Evolutionary conservation across 2,329 filamentous ascomycete genomes (phyloP).

Genomic region (Madurella fahalii): DNA sequence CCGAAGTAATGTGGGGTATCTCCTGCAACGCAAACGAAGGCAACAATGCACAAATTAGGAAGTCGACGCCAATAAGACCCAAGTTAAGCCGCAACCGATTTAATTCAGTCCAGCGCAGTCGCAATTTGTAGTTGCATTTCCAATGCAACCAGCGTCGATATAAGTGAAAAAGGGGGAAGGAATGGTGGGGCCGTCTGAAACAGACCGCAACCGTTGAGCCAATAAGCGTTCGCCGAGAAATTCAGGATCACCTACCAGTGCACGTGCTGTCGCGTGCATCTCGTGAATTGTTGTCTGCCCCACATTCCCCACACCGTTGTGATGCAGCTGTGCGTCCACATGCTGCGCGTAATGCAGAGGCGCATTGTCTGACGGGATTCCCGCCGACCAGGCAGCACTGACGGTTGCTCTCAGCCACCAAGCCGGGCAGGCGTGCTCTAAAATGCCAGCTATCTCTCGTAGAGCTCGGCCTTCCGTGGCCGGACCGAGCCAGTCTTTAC

Average conservation of each 20-base stretch:
- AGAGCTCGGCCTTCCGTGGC: not conserved
- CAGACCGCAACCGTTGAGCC: not conserved
- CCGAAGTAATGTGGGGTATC: not conserved
- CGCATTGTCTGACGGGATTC: no score
- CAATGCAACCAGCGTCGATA: not conserved
- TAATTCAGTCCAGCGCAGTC: not conserved
- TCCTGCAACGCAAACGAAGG: no score
- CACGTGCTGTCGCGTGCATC: not conserved
- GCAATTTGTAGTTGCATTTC: not conserved
- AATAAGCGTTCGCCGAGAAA: not conserved
- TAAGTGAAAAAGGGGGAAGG: conserved; percentile 14
- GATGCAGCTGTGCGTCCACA: no score
- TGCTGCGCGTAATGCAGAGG: no score
- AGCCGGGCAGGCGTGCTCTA: not conserved
- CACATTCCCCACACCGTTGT: not conserved
- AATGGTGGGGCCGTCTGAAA: conserved; percentile 1
- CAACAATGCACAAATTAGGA: no score
- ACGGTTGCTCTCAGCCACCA: no score
- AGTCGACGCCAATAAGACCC: not conserved
- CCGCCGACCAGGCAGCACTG: no score
- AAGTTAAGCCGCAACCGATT: conserved; percentile 1
- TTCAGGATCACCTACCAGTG: not conserved
- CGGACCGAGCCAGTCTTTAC: no score
- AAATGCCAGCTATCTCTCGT: not conserved
- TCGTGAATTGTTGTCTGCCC: not conserved